These are phyloP conservation scores for Sicyos edulis DNA, from an alignment of 306 rosid species.

Conservation along the genomic window DNA sequence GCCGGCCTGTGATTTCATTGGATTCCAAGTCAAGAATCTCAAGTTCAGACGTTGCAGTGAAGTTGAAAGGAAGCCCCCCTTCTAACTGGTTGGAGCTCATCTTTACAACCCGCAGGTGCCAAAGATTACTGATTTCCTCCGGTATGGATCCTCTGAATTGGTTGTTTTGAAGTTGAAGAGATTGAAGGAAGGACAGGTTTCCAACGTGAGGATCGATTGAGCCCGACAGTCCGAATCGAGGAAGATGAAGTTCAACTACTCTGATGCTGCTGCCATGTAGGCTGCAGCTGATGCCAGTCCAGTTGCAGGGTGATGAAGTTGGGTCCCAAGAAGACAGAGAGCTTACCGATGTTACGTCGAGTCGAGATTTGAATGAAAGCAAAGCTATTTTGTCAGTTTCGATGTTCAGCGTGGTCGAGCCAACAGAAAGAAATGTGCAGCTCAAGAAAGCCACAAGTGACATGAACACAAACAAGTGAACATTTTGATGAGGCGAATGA, in stretches of 20 bases:
- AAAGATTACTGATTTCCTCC: constrained; percentile 36
- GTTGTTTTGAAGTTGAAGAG: constrained; percentile 48
- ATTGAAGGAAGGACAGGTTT: constrained; percentile 45
- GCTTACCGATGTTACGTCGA: constrained; percentile 6
- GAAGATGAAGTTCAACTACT: constrained; percentile 42
- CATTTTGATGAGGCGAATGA: not conserved
- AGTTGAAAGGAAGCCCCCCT: constrained; percentile 40
- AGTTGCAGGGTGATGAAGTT: constrained; percentile 44
- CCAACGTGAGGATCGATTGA: constrained; percentile 45
- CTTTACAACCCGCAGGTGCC: constrained; percentile 37
- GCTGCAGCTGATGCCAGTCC: constrained; percentile 59
- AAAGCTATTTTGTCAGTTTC: constrained; percentile 52
- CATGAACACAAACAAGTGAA: not conserved
- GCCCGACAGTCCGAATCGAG: constrained; percentile 43
- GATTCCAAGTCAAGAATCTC: constrained; percentile 34
- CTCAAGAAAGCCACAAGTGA: not conserved
- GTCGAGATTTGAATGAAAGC: constrained; percentile 41
- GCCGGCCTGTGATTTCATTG: constrained; percentile 33
- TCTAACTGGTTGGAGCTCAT: constrained; percentile 41
- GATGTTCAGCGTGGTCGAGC: constrained; percentile 22
- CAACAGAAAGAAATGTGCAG: not conserved
- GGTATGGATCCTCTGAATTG: constrained; percentile 44
- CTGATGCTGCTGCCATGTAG: constrained; percentile 23
- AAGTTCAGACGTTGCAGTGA: constrained; percentile 33
- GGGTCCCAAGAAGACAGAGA: constrained; percentile 37